Conservation (phyloP, 2,329 filamentous ascomycete genomes). For the Colletotrichum sidae region DNA sequence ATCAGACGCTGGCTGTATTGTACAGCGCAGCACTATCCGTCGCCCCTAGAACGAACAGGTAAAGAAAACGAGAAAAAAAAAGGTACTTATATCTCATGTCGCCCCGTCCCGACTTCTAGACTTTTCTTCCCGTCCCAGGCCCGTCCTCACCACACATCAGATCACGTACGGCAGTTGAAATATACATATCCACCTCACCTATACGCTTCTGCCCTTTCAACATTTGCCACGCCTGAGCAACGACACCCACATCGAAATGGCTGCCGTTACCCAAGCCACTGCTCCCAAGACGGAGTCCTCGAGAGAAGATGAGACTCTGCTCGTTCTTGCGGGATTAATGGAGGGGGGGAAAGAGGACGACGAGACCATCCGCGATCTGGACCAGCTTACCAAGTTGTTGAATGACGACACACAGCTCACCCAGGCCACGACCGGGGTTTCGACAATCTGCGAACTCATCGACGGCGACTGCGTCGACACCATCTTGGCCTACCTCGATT, state of each 20-base stretch:
- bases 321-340: conserved; percentile 90
- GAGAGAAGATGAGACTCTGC: conserved; percentile 74
- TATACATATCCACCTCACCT: conserved; percentile 24
- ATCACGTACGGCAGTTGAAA: conserved; percentile 1
- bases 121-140: conserved; percentile 27
- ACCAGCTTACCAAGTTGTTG: conserved; percentile 69
- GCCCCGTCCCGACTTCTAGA: conserved; percentile 32
- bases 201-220: background rate
- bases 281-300: conserved; percentile 45
- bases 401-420: conserved; percentile 61
- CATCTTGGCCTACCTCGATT: conserved; percentile 86
- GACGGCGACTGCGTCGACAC: conserved; percentile 85
- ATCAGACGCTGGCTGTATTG: conserved; percentile 18
- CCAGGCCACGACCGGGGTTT: conserved; percentile 52
- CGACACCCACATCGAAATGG: conserved; percentile 43
- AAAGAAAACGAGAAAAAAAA: too few species aligned
- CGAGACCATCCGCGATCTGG: conserved; percentile 71
- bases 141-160: conserved; percentile 28
- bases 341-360: conserved; percentile 88
- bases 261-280: conserved; percentile 47
- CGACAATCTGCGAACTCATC: conserved; percentile 70
- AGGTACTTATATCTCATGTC: conserved; percentile 31
- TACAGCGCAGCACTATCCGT: conserved; percentile 26
- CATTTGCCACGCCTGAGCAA: conserved; percentile 14
- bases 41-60: conserved; percentile 13